Evolutionary conservation across 2,329 filamentous ascomycete species (phyloP).

Genomic region (Albophoma yamanashiensis): DNA sequence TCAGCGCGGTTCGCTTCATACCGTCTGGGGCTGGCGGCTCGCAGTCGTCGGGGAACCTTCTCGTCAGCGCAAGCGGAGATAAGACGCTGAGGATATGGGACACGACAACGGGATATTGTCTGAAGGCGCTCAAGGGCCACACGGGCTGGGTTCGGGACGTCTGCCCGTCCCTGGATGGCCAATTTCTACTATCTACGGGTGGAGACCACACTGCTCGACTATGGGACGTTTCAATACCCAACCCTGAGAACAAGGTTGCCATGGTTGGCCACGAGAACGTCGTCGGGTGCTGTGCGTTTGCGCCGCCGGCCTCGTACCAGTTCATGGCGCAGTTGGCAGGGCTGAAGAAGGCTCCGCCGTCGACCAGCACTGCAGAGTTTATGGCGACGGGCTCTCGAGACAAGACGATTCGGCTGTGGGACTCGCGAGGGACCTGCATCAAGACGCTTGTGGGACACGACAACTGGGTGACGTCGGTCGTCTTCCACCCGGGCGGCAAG

Average conservation of each 20-base stretch:
- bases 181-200: constrained; percentile 69
- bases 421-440: constrained; percentile 71
- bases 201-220: constrained; percentile 71
- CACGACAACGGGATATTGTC: constrained; percentile 79
- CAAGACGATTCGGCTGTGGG: constrained; percentile 86
- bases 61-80: constrained; percentile 77
- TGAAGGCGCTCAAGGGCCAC: constrained; percentile 76
- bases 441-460: constrained; percentile 82
- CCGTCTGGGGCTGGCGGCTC: constrained; percentile 70
- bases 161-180: constrained; percentile 70
- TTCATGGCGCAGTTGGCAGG: constrained; percentile 69
- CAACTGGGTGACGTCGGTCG: constrained; percentile 81
- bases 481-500: constrained; percentile 87
- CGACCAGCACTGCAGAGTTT: constrained; percentile 71
- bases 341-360: constrained; percentile 68
- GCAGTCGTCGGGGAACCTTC: constrained; percentile 68
- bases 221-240: constrained; percentile 64
- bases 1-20: constrained; percentile 78
- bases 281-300: constrained; percentile 78
- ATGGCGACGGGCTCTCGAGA: constrained; percentile 83
- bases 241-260: constrained; percentile 62
- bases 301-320: constrained; percentile 68
- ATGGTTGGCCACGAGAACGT: constrained; percentile 78
- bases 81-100: constrained; percentile 83
- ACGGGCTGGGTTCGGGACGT: constrained; percentile 83